Conservation (phyloP, 768 basidiomycete species). For the Termitomyces sp. region DNA sequence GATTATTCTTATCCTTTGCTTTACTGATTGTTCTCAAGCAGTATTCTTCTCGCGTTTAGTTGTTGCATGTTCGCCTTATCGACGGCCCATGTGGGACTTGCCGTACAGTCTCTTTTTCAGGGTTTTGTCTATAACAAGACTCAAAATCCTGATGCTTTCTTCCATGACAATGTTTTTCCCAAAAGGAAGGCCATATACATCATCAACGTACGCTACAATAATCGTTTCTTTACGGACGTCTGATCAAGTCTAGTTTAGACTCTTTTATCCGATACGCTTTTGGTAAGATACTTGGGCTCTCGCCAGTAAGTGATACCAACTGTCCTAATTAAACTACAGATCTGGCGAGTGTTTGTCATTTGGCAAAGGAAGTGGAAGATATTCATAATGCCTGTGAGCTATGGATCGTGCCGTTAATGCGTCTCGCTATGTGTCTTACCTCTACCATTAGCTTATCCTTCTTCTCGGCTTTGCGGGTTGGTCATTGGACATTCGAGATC, state of each 20-base stretch:
- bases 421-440: not conserved
- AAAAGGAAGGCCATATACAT: conserved; percentile 23
- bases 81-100: conserved; percentile 21
- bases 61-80: conserved; percentile 22
- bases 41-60: conserved; percentile 17
- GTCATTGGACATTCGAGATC: not conserved
- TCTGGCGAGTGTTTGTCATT: conserved; percentile 23
- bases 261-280: conserved; percentile 19
- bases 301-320: not conserved
- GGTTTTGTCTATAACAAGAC: conserved; percentile 18
- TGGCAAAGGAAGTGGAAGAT: conserved; percentile 20
- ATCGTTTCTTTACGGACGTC: not conserved
- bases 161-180: conserved; percentile 20
- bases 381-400: conserved; percentile 18
- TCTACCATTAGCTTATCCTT: conserved; percentile 12
- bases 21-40: not conserved
- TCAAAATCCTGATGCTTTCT: conserved; percentile 15
- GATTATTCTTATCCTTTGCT: not conserved
- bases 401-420: not conserved
- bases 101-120: conserved; percentile 19
- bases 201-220: conserved; percentile 18
- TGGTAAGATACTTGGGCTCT: conserved; percentile 11
- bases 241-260: conserved; percentile 11
- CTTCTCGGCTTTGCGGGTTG: conserved; percentile 19
- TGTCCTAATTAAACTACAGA: conserved; percentile 2